Evolutionary conservation across 2,329 filamentous ascomycete genomes (phyloP), one percentile per base, ranked within the genome.

Genomic region (Sporothrix curviconia): DNA sequence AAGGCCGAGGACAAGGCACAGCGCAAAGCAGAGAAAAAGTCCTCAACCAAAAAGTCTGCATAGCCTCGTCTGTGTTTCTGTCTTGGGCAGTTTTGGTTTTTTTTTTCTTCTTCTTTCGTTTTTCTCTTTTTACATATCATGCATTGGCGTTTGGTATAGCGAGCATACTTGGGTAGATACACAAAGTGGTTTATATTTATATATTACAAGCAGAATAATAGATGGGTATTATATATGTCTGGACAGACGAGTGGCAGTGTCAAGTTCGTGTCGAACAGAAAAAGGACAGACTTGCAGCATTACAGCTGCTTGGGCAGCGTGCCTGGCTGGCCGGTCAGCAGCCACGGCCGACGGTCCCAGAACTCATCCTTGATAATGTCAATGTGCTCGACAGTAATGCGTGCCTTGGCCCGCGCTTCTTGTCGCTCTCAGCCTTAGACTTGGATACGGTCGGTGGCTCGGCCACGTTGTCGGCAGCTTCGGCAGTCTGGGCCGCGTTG

Each of bases 361-460:
- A 99, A 99, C 3, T 90, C 88, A 71, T 97, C 90, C 66, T 88
- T 91, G 72, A 99, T 97, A 66, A 99, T 89, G 73, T 99, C 94
- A 59, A 94, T 74, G 75, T 97, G 91, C 67, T 92, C 86, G 37
- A 95, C 79, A 36, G 89, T 82, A 46, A 99, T 85, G 53, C 80
- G 80, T 1, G 91, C 92, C 71, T 96, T 96, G 59, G 82, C 79
- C 55, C 87, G 61, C 84, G 80, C 75, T 96, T 97, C 68, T 79
- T 86, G 62, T 95, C 85, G 65, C 88, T 95, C 58, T 96, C 90
- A 19, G 79, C 74, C 66, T 95, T 90, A n/a, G 86, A 88, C 67
- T 87, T 92, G 43, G 88, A 91, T 62, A 85, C 76, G 43, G 79
- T 74, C 22, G 74, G 64, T 17, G 81, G 78, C 63, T 82, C 80